Conservation (phyloP, 768 basidiomycete species). For the Mrakia hoshinonis region DNA sequence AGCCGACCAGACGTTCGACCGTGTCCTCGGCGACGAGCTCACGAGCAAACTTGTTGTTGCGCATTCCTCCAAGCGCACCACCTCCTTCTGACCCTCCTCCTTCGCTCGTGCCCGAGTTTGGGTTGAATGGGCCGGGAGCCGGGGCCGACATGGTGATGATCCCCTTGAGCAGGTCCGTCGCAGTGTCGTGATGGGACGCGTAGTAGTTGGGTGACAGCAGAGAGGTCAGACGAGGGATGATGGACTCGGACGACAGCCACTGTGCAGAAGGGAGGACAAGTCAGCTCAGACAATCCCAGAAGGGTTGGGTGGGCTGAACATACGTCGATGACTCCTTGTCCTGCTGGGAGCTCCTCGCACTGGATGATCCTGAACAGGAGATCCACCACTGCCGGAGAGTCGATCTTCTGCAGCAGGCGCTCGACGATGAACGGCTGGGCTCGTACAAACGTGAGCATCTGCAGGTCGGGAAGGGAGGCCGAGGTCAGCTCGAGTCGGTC, state of each 20-base stretch:
- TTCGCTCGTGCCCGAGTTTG: constrained; percentile 52
- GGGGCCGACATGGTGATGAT: constrained; percentile 91
- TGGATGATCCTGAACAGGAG: constrained; percentile 82
- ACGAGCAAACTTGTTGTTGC: constrained; percentile 69
- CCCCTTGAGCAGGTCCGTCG: constrained; percentile 82
- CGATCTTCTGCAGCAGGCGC: constrained; percentile 72
- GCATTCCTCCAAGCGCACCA: constrained; percentile 35
- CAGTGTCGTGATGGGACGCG: constrained; percentile 70
- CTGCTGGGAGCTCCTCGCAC: constrained; percentile 72
- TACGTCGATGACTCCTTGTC: constrained; percentile 78
- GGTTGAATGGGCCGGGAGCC: constrained; percentile 66
- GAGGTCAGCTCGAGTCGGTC: background rate
- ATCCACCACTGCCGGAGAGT: constrained; percentile 84
- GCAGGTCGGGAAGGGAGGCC: background rate
- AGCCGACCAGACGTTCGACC: constrained; percentile 61
- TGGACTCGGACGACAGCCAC: constrained; percentile 79
- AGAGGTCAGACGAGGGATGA: constrained; percentile 71
- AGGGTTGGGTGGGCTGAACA: constrained; percentile 43
- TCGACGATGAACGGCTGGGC: constrained; percentile 71
- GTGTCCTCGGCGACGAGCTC: constrained; percentile 70
- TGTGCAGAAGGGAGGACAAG: constrained; percentile 40
- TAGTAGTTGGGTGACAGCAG: constrained; percentile 70
- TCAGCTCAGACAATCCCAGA: constrained; percentile 37
- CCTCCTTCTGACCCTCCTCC: constrained; percentile 50
- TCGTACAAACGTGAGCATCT: constrained; percentile 92